These are phyloP conservation scores for Coemansia sp. DNA, from an alignment of 192 early-diverging fungal species.

Conservation along the genomic window DNA sequence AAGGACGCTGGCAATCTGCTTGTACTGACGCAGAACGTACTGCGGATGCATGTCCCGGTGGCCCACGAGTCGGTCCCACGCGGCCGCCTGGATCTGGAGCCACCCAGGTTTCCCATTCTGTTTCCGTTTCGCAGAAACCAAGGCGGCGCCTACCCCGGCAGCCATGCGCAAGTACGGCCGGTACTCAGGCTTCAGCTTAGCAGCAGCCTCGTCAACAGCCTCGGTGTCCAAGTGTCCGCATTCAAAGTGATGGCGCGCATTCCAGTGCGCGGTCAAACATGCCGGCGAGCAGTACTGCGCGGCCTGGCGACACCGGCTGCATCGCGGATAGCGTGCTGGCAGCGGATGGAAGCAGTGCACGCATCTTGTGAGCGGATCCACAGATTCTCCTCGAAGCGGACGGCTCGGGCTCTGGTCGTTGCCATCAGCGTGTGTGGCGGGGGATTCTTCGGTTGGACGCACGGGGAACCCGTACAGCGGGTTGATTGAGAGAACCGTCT, in stretches of 20 bases:
- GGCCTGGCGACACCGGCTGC: slow-evolving; percentile 38
- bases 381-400: no score
- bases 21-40: slow-evolving; percentile 37
- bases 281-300: slow-evolving; percentile 29
- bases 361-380: slow-evolving; percentile 13
- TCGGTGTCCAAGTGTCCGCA: slow-evolving; percentile 7
- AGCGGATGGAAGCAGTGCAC: slow-evolving; percentile 28
- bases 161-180: slow-evolving; percentile 40
- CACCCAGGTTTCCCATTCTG: slow-evolving; percentile 14
- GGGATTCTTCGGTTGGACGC: slow-evolving; percentile 12
- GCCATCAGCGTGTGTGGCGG: background rate
- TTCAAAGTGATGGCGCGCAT: slow-evolving; percentile 29
- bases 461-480: slow-evolving; percentile 28
- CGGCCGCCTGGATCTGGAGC: slow-evolving; percentile 31
- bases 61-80: slow-evolving; percentile 31
- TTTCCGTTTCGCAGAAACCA: background rate
- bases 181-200: slow-evolving; percentile 26
- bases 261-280: slow-evolving; percentile 41
- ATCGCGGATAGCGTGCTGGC: slow-evolving; percentile 29
- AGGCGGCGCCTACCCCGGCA: slow-evolving; percentile 12
- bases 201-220: slow-evolving; percentile 2
- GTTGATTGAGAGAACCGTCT: slow-evolving; percentile 20
- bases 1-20: slow-evolving; percentile 28
- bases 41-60: slow-evolving; percentile 34
- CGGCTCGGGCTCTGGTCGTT: background rate